Conservation (phyloP, 257 asterid genomes). For the Solanum arcanum region DNA sequence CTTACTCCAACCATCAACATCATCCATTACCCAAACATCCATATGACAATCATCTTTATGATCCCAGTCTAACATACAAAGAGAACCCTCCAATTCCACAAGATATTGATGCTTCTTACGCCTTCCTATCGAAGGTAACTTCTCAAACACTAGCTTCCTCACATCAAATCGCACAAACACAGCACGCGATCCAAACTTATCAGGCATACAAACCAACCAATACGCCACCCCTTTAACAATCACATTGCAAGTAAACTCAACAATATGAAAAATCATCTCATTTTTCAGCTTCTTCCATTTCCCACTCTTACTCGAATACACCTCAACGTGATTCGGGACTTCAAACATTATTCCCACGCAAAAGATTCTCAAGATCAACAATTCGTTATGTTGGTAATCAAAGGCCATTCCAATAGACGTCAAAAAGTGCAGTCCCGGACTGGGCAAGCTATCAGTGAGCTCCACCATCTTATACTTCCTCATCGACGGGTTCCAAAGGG, state of each 20-base stretch:
- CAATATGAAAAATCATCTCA: not conserved
- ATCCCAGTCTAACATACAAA: not conserved
- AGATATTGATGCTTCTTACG: not conserved
- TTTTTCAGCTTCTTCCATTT: not conserved
- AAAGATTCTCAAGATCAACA: not conserved
- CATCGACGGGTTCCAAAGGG: not conserved
- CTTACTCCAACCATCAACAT: constrained; percentile 2
- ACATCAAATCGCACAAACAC: not conserved
- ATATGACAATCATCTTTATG: not conserved
- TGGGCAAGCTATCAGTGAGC: not conserved
- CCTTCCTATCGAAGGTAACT: not conserved
- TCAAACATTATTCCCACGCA: not conserved
- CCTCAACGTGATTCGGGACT: not conserved
- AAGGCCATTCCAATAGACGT: not conserved
- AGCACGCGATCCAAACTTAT: not conserved
- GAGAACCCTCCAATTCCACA: not conserved
- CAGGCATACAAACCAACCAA: not conserved
- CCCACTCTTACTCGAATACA: not conserved
- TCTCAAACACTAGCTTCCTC: not conserved
- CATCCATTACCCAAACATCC: constrained; percentile 6
- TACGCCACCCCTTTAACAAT: not conserved
- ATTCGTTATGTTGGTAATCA: not conserved
- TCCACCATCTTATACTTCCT: not conserved
- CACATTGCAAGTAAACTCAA: not conserved
- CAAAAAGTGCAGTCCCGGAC: not conserved